phyloP scores from a whole-genome alignment of 176 grass and related monocot species.

The Chloris gayana region DNA sequence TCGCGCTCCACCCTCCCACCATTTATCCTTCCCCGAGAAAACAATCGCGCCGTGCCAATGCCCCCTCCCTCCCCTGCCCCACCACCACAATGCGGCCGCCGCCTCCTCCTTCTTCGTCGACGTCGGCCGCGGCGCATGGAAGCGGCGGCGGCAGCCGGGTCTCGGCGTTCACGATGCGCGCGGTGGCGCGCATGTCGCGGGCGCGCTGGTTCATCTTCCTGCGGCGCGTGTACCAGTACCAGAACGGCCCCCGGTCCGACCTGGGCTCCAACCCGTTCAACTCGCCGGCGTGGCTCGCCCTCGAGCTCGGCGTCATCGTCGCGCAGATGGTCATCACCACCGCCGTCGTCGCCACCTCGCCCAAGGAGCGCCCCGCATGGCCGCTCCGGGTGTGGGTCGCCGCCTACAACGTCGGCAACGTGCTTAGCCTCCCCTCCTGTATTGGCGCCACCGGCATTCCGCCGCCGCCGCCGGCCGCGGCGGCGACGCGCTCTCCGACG shows the following conservation, averaged over 20 bases:
- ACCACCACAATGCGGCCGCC: conserved; percentile 37
- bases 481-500: conserved; percentile 13
- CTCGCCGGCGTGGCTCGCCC: conserved; percentile 70
- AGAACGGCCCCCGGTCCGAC: conserved; percentile 89
- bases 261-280: conserved; percentile 93
- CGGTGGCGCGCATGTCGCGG: conserved; percentile 67
- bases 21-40: conserved; percentile 51
- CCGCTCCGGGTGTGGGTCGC: conserved; percentile 85
- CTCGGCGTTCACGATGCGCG: conserved; percentile 56
- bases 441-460: conserved; percentile 81
- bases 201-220: conserved; percentile 95
- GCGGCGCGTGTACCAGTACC: conserved; percentile 88
- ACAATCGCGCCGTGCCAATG: conserved; percentile 41
- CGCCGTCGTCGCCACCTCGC: conserved; percentile 47
- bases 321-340: conserved; percentile 62
- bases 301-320: conserved; percentile 65
- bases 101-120: neutral
- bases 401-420: conserved; percentile 82
- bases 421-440: conserved; percentile 91
- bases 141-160: neutral
- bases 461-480: conserved; percentile 10
- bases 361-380: conserved; percentile 77
- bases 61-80: neutral
- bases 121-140: neutral
- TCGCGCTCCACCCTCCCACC: conserved; percentile 41